Evolutionary conservation across 2,329 filamentous ascomycete genomes (phyloP).

Genomic region (Ophidiomyces ophidiicola): DNA sequence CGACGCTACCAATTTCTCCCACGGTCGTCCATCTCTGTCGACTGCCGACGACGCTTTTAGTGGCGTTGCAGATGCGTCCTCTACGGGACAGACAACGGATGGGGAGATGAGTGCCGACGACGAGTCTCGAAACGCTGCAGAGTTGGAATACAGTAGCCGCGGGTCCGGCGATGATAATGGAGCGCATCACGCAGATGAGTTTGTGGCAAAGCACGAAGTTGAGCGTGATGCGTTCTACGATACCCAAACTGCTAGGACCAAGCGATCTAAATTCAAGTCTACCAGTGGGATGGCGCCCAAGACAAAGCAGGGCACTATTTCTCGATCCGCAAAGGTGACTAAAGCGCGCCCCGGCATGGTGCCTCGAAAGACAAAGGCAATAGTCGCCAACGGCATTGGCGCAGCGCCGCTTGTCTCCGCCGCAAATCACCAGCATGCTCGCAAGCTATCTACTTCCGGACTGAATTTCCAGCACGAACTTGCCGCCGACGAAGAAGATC

Average conservation of each 20-base stretch:
- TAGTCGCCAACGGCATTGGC: slow-evolving; percentile 33
- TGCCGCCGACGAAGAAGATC: slow-evolving; percentile 66
- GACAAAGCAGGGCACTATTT: slow-evolving; percentile 14
- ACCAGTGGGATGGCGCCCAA: slow-evolving; percentile 19
- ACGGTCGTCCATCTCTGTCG: slow-evolving; percentile 83
- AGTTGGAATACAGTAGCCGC: slow-evolving; percentile 42
- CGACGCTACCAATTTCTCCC: slow-evolving; percentile 84
- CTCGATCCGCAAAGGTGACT: slow-evolving; percentile 18
- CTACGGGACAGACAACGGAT: slow-evolving; percentile 72
- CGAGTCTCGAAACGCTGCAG: slow-evolving; percentile 28
- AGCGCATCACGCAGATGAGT: slow-evolving; percentile 43
- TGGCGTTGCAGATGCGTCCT: slow-evolving; percentile 74
- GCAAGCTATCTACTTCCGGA: slow-evolving; percentile 44
- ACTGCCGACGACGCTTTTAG: slow-evolving; percentile 90
- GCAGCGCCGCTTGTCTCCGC: slow-evolving; percentile 39
- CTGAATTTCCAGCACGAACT: slow-evolving; percentile 51
- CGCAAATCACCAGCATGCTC: slow-evolving; percentile 37
- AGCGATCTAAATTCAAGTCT: slow-evolving; percentile 42
- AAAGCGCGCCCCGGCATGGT: slow-evolving; percentile 25
- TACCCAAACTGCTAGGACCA: slow-evolving; percentile 33
- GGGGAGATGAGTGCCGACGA: slow-evolving; percentile 53
- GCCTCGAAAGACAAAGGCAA: slow-evolving; percentile 32
- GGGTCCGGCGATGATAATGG: slow-evolving; percentile 50
- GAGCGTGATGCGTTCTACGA: slow-evolving; percentile 34
- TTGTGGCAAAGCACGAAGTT: slow-evolving; percentile 43